Conservation (phyloP, 2,329 filamentous ascomycete species). For the Aspergillus sp. region DNA sequence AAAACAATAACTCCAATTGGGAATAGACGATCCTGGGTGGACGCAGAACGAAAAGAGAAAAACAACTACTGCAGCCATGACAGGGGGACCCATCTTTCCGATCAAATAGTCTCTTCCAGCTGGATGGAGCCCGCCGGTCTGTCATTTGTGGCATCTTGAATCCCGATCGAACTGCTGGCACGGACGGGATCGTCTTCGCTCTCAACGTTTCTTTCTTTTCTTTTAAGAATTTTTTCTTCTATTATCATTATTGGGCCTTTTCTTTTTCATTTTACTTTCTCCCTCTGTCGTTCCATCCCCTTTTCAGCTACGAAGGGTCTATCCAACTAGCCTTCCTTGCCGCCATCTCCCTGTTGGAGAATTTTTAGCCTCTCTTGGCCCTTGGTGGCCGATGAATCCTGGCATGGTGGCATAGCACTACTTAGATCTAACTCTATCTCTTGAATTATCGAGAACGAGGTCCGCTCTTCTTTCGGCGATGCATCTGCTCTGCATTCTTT, state of each 20-base stretch:
- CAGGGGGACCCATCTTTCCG: conserved; percentile 1
- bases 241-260: neutral
- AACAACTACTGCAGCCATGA: conserved; percentile 3
- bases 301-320: conserved; percentile 13
- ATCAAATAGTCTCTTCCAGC: conserved; percentile 10
- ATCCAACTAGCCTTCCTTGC: conserved; percentile 16
- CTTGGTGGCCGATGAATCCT: conserved; percentile 14
- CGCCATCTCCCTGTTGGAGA: conserved; percentile 3
- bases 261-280: conserved; percentile 6
- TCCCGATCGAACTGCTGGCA: conserved; percentile 17
- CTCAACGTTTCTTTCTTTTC: conserved; percentile 13
- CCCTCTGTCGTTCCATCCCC: conserved; percentile 3
- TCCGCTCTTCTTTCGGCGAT: conserved; percentile 15
- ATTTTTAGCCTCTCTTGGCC: conserved; percentile 8
- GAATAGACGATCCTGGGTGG: neutral
- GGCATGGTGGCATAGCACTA: conserved; percentile 15
- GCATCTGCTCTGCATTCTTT: conserved; percentile 11
- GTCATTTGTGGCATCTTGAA: conserved; percentile 10
- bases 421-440: conserved; percentile 24
- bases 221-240: neutral
- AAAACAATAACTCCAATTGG: neutral
- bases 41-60: conserved; percentile 6
- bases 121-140: conserved; percentile 3
- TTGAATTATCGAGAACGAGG: conserved; percentile 23
- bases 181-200: conserved; percentile 16